These are phyloP conservation scores for Globisporangium mamillatum DNA, from an alignment of 352 stramenopile genomes.

Conservation along the genomic window DNA sequence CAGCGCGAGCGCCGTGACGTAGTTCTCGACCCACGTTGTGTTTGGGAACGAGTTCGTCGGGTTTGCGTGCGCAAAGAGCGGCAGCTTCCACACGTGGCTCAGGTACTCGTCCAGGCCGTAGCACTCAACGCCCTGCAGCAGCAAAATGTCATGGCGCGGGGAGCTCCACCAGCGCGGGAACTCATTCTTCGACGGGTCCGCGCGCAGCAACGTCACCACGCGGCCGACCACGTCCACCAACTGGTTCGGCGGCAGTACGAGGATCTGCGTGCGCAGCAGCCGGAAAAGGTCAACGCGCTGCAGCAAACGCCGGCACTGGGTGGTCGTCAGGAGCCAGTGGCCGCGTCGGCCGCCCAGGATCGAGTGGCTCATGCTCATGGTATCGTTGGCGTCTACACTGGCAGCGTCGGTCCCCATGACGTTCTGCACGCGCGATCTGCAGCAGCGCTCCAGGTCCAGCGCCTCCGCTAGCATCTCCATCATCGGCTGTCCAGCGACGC, in stretches of 20 bases:
- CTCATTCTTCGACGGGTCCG: constrained; percentile 10
- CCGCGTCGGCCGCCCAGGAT: constrained; percentile 64
- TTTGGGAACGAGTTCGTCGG: constrained; percentile 40
- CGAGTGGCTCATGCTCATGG: constrained; percentile 33
- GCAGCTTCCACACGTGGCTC: constrained; percentile 62
- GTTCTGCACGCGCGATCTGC: constrained; percentile 33
- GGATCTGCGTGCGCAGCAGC: constrained; percentile 62
- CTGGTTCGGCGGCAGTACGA: constrained; percentile 56
- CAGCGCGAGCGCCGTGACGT: constrained; percentile 44
- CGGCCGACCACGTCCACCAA: constrained; percentile 59
- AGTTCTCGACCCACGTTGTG: constrained; percentile 77
- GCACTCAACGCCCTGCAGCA: constrained; percentile 81
- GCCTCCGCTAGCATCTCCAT: constrained; percentile 52
- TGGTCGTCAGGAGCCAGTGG: constrained; percentile 53
- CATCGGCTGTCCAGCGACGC: constrained; percentile 35
- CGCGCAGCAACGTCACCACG: constrained; percentile 38
- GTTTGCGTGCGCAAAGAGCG: constrained; percentile 52
- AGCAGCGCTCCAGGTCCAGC: constrained; percentile 58
- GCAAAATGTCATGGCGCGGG: constrained; percentile 71
- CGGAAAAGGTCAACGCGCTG: constrained; percentile 84
- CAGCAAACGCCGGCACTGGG: constrained; percentile 59
- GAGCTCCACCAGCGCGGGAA: constrained; percentile 77
- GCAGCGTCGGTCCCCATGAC: neutral
- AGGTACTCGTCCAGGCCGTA: constrained; percentile 78
- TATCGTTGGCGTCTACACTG: neutral